These are phyloP conservation scores for Leptomonas pyrrhocoris DNA, from an alignment of 208 protist genomes.

Conservation along the genomic window DNA sequence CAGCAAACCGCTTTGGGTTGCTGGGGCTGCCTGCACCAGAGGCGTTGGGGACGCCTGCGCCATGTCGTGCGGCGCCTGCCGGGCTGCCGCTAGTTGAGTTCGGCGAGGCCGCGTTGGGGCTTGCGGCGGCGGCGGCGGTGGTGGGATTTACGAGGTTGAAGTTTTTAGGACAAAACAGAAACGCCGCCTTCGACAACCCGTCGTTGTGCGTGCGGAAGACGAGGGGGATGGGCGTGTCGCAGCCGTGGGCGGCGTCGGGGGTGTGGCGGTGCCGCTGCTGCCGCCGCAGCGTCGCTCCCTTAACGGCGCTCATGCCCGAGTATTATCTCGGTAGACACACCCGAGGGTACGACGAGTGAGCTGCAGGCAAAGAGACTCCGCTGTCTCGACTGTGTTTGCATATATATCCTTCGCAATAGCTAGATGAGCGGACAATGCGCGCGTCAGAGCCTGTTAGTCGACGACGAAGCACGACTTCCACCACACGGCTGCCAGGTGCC, in stretches of 20 bases:
- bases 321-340: no score
- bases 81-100: no score
- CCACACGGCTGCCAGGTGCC: no score
- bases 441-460: no score
- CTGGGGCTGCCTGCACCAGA: neutral
- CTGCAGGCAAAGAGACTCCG: no score
- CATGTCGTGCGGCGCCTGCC: neutral
- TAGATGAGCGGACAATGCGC: no score
- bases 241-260: slow-evolving; percentile 35
- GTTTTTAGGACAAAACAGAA: slow-evolving; percentile 82
- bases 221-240: slow-evolving; percentile 66
- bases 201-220: slow-evolving; percentile 80
- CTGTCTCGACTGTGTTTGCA: no score
- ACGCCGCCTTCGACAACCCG: slow-evolving; percentile 55
- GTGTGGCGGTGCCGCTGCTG: slow-evolving; percentile 45
- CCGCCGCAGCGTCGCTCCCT: slow-evolving; percentile 42
- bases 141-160: slow-evolving; percentile 48
- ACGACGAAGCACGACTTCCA: no score
- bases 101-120: neutral
- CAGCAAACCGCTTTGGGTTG: slow-evolving; percentile 12
- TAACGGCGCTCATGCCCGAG: slow-evolving; percentile 23
- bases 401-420: no score
- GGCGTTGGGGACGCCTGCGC: neutral
- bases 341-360: no score
- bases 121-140: neutral